Conservation (phyloP, 345 rosid species). For the Heritiera fomes region DNA sequence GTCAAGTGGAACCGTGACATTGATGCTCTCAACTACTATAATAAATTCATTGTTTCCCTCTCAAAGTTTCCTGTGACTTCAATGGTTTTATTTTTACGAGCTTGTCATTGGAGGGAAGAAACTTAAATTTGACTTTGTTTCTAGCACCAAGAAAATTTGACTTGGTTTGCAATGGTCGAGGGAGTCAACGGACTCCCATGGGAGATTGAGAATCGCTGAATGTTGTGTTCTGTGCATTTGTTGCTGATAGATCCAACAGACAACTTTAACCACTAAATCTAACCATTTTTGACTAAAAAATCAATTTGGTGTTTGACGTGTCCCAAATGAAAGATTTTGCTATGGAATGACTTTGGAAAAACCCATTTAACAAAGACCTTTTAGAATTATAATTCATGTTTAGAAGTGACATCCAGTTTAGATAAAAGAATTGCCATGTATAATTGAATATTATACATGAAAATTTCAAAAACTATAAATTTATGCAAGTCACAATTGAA, state of each 20-base stretch:
- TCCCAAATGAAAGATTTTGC: too few relatives aligned
- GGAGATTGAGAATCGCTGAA: not conserved
- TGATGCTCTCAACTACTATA: not conserved
- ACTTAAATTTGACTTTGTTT: not conserved
- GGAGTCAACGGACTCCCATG: not conserved
- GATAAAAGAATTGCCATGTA: not conserved
- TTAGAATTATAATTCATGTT: too few relatives aligned
- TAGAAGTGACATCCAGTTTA: not conserved
- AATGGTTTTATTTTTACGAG: conserved; percentile 1
- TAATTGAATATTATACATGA: not conserved
- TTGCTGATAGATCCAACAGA: too few relatives aligned
- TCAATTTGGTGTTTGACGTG: too few relatives aligned
- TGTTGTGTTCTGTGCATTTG: too few relatives aligned
- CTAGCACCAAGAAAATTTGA: too few relatives aligned
- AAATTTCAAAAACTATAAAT: not conserved
- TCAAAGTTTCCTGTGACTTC: not conserved
- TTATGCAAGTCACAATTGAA: too few relatives aligned
- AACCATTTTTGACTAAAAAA: too few relatives aligned
- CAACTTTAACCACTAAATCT: too few relatives aligned
- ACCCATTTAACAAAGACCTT: too few relatives aligned
- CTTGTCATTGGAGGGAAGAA: not conserved
- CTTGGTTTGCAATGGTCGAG: not conserved
- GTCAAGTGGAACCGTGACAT: not conserved
- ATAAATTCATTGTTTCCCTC: not conserved
- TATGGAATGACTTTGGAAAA: too few relatives aligned